These are phyloP conservation scores for Mycena filopes DNA, from an alignment of 768 basidiomycete species.

Conservation along the genomic window DNA sequence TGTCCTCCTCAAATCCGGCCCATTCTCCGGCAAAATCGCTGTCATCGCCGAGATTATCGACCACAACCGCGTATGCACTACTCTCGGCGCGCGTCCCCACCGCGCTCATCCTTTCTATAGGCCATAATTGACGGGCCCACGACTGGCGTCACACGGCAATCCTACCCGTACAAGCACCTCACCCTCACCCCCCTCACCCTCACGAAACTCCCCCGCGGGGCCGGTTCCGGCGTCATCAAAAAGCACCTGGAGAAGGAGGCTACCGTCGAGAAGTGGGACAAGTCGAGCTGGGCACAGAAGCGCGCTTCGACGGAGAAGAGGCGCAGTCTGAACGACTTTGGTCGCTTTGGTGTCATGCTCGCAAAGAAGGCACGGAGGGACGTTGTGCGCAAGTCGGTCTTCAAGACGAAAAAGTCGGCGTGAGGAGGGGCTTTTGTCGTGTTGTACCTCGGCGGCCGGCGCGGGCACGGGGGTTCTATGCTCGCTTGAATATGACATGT, in stretches of 20 bases:
- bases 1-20: slow-evolving; percentile 93
- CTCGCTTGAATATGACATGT: slow-evolving; percentile 32
- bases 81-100: background rate
- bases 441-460: slow-evolving; percentile 27
- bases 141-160: slow-evolving; percentile 91
- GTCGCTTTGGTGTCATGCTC: slow-evolving; percentile 88
- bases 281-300: slow-evolving; percentile 89
- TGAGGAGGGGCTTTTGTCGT: slow-evolving; percentile 38
- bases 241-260: slow-evolving; percentile 91
- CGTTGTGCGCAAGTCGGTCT: slow-evolving; percentile 73
- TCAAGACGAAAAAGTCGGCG: slow-evolving; percentile 60
- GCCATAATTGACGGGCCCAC: slow-evolving; percentile 96
- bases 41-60: slow-evolving; percentile 98
- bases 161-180: slow-evolving; percentile 92
- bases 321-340: slow-evolving; percentile 88
- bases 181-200: slow-evolving; percentile 89
- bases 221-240: slow-evolving; percentile 83
- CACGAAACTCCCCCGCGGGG: slow-evolving; percentile 86
- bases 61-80: slow-evolving; percentile 89
- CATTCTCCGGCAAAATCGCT: slow-evolving; percentile 88
- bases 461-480: slow-evolving; percentile 19
- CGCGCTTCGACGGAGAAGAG: slow-evolving; percentile 79
- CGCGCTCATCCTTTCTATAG: slow-evolving; percentile 51
- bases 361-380: slow-evolving; percentile 91
- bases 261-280: slow-evolving; percentile 88